Evolutionary conservation across 78 protist genomes (phyloP).

Genomic region (Andalucia godoyi): DNA sequence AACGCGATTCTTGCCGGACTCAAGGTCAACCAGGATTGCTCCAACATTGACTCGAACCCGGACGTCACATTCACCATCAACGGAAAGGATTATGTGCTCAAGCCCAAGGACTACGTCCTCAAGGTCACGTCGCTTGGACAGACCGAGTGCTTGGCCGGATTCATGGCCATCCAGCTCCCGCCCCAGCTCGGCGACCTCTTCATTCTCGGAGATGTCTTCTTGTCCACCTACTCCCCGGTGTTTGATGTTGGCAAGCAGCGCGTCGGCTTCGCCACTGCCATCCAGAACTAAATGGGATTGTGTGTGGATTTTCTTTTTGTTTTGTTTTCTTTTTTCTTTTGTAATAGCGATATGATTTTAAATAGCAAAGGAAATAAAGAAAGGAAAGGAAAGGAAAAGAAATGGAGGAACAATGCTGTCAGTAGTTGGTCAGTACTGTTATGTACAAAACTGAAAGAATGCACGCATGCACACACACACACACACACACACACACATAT

Average conservation of each 20-base stretch:
- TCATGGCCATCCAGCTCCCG: constrained; percentile 66
- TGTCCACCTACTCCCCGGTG: constrained; percentile 70
- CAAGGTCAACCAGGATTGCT: constrained; percentile 48
- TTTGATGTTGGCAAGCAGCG: constrained; percentile 63
- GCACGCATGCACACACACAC: no score
- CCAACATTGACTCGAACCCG: constrained; percentile 49
- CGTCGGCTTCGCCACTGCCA: constrained; percentile 49
- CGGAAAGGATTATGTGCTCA: constrained; percentile 55
- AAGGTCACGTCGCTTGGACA: constrained; percentile 34
- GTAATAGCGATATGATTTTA: no score
- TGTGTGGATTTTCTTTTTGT: no score
- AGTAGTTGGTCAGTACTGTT: no score
- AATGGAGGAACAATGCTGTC: no score
- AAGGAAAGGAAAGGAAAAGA: no score
- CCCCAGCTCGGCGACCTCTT: constrained; percentile 50
- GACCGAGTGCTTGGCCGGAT: constrained; percentile 77
- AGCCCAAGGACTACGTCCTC: constrained; percentile 75
- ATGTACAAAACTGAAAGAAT: no score
- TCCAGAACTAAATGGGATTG: no score
- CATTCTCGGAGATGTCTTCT: constrained; percentile 95
- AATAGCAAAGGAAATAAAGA: no score
- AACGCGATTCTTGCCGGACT: constrained; percentile 12
- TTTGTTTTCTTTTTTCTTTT: no score
- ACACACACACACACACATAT: no score
- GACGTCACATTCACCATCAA: constrained; percentile 34